A percentile compares a stretch with the other conserved stretches of the same genome.
These are phyloP conservation scores for Pachyrhizus erosus DNA, from an alignment of 306 rosid species.

Conservation along the genomic window DNA sequence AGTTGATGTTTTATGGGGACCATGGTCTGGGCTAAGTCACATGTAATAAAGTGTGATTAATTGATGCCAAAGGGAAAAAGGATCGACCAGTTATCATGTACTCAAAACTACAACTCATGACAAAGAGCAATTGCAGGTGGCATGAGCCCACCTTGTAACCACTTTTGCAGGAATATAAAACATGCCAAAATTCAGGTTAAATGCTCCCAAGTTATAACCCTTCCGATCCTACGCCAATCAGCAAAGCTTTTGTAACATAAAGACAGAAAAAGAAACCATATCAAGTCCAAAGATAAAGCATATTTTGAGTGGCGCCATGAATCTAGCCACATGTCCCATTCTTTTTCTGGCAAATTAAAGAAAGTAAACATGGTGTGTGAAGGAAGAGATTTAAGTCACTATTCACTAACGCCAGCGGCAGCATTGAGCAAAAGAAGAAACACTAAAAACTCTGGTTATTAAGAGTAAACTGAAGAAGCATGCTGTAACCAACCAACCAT, in stretches of 20 bases:
- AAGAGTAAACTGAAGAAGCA: constrained; percentile 53
- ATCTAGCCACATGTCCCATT: constrained; percentile 26
- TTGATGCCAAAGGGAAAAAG: constrained; percentile 49
- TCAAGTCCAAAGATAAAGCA: constrained; percentile 44
- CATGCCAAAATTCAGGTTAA: constrained; percentile 53
- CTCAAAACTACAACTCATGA: constrained; percentile 49
- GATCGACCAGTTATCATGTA: constrained; percentile 42
- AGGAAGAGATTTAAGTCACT: constrained; percentile 22
- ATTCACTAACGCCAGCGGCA: neutral
- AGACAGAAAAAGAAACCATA: constrained; percentile 49
- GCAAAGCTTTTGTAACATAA: constrained; percentile 43
- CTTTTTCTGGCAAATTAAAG: constrained; percentile 34
- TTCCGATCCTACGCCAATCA: constrained; percentile 38
- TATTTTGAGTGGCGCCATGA: constrained; percentile 35
- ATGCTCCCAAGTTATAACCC: constrained; percentile 40
- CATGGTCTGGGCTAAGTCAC: constrained; percentile 50
- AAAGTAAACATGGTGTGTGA: constrained; percentile 3
- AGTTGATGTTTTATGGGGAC: constrained; percentile 44
- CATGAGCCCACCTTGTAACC: constrained; percentile 50
- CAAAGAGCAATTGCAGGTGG: constrained; percentile 57
- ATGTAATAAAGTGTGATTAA: constrained; percentile 51
- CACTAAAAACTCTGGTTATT: constrained; percentile 53
- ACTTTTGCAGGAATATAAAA: constrained; percentile 49
- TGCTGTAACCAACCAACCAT: constrained; percentile 56
- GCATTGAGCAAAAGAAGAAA: constrained; percentile 32